Percentiles rank a stretch among this genome's conserved stretches.
Conservation (phyloP, 257 asterid genomes). For the Gardenia jasminoides region DNA sequence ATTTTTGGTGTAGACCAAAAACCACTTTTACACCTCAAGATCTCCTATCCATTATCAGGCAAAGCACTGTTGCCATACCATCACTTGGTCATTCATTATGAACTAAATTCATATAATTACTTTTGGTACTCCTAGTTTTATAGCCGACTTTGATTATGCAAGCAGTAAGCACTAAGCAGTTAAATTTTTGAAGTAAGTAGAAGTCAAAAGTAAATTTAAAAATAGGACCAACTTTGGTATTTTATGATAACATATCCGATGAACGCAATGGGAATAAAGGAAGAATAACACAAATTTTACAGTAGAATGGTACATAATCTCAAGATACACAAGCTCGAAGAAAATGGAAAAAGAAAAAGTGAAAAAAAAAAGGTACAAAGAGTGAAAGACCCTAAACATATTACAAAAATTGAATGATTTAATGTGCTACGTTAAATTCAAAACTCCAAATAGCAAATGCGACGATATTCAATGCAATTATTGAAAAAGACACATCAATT, state of each 20-base stretch:
- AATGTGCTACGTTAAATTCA: not conserved
- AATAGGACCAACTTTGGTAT: not conserved
- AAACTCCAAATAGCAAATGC: not conserved
- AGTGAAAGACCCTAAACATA: not conserved
- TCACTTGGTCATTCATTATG: no score
- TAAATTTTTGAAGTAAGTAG: not conserved
- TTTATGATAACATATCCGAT: not conserved
- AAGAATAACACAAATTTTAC: not conserved
- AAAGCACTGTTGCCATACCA: not conserved
- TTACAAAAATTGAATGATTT: not conserved
- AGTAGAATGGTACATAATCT: conserved; percentile 1
- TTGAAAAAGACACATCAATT: conserved; percentile 5
- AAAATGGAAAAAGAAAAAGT: not conserved
- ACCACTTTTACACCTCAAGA: not conserved
- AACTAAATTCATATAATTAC: not conserved
- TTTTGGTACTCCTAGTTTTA: not conserved
- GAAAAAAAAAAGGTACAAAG: not conserved
- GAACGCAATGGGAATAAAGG: not conserved
- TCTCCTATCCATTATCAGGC: not conserved
- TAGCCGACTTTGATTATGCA: not conserved
- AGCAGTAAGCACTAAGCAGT: not conserved
- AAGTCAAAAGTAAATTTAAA: no score
- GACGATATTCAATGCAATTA: conserved; percentile 10
- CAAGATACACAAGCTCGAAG: not conserved
- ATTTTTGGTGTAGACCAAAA: no score